Evolutionary conservation across 164 flowering plant genomes (phyloP).

Genomic region (Nymphaea thermarum): DNA sequence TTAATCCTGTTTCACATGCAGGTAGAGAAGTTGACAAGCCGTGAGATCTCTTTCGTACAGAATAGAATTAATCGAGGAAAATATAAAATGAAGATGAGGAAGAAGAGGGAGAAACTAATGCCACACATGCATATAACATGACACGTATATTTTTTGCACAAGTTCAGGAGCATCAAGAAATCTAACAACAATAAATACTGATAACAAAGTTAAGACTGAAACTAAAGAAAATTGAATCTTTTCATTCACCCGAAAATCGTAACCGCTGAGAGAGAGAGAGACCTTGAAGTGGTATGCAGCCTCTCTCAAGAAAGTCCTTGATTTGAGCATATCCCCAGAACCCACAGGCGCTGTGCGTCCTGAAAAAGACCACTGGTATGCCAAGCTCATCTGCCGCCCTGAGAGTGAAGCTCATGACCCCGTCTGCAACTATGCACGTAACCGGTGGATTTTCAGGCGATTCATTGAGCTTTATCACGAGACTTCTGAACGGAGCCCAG

Average conservation of each 20-base stretch:
- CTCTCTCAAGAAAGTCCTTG: conserved; percentile 16
- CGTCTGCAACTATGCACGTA: conserved; percentile 34
- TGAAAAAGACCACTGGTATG: conserved; percentile 27
- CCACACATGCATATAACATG: no score
- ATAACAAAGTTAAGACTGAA: background rate
- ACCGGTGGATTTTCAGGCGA: conserved; percentile 19
- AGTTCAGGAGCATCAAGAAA: no score
- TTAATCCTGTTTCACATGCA: no score
- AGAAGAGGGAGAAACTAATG: no score
- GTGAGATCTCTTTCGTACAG: no score
- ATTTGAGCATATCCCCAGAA: conserved; percentile 27
- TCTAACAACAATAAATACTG: background rate
- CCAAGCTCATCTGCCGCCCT: conserved; percentile 30
- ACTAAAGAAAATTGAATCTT: no score
- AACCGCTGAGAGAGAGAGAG: background rate
- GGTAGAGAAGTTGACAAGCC: no score
- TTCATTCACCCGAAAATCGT: no score
- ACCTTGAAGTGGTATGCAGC: conserved; percentile 41
- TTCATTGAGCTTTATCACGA: conserved; percentile 18
- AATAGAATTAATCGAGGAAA: no score
- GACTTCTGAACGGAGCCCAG: conserved; percentile 18
- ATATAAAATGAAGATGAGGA: no score
- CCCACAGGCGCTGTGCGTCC: conserved; percentile 47
- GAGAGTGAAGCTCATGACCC: conserved; percentile 32
- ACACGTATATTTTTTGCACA: no score